phyloP scores from a whole-genome alignment of 768 basidiomycete species.

The Pleurotus djamor region DNA sequence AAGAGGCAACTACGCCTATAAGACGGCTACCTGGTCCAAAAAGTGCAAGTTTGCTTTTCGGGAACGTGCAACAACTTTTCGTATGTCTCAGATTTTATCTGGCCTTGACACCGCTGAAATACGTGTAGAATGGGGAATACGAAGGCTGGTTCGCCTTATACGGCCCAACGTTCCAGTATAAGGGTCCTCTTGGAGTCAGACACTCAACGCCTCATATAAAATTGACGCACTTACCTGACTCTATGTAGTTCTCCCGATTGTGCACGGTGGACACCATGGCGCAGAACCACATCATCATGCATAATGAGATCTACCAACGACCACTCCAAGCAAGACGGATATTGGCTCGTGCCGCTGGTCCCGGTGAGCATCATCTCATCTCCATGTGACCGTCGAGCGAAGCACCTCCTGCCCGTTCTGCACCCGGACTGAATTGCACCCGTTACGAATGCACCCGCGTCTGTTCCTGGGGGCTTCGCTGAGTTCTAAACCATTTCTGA shows the following conservation, averaged over 20 bases:
- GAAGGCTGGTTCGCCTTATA: background rate
- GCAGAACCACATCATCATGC: constrained; percentile 46
- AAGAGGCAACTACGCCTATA: background rate
- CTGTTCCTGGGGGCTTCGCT: background rate
- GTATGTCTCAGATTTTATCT: background rate
- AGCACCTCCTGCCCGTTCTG: background rate
- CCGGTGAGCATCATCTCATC: constrained; percentile 8
- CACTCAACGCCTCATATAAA: background rate
- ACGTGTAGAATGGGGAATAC: background rate
- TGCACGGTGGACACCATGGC: constrained; percentile 48
- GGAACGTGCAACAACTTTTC: background rate
- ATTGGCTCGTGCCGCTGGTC: constrained; percentile 26
- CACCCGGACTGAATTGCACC: constrained; percentile 4
- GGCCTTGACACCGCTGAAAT: background rate
- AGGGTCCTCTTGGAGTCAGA: constrained; percentile 1
- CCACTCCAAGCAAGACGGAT: constrained; percentile 22
- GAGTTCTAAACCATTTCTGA: background rate
- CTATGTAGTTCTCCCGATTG: constrained; percentile 22
- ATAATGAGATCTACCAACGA: constrained; percentile 43
- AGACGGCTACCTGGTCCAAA: constrained; percentile 2
- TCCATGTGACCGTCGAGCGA: constrained; percentile 10
- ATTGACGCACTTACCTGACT: background rate
- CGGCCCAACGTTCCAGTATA: constrained; percentile 2
- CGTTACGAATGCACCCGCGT: background rate
- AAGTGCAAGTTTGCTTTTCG: background rate